Base-by-base conservation (phyloP, 495 filamentous ascomycete species). In the Neohortaea acidophila region DNA sequence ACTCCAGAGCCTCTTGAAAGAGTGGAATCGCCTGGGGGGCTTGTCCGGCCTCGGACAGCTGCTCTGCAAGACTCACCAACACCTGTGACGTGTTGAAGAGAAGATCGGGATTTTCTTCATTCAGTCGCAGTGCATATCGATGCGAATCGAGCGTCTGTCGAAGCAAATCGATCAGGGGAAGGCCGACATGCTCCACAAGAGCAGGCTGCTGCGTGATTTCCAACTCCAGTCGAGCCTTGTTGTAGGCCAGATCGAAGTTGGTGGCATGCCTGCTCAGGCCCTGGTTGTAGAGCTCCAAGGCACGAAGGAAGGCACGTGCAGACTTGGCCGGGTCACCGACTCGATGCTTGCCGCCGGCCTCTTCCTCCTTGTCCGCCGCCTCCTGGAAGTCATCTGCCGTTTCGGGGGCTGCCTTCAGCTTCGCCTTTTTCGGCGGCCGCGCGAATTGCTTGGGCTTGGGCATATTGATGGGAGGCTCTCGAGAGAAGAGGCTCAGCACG, bases 81-180 rank as follows among this genome's bases (percentile, higher is more conserved):
- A 79, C 72, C 58, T 81, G 77, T 8, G 63, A 72, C 8, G 68
- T 76, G 50, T 83, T 83, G 62, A 80, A 82, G 8, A 79, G 57
- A 8, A 65, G 62, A 57, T 82, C 73, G 2, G 73, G 58, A 58
- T 77, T 78, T 18, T 74, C 63, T 44, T 70, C 63, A 21, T 75
- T 61, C 34, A 82, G 53, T 4, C 43, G 48, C 10, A 79, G 54
- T 2, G 76, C 77, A 38, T 63, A 62, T 35, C 68, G 62, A 53
- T 79, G 73, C 0, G 75, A 77, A 23, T 69, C 61, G 26, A 81
- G 49, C 4, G 77, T 67, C 33, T 64, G 59, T 14, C 63, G 55
- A 25, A 82, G 54, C 15, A 76, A 58, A 15, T 72, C 65, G 0
- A 61, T 43, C 18, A 64, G 57, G 7, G 68, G 57, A 10, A 60